Evolutionary conservation across 1,139 yeast species (phyloP), one percentile per base, ranked within the genome.

Genomic region (Geotrichum fermentans): DNA sequence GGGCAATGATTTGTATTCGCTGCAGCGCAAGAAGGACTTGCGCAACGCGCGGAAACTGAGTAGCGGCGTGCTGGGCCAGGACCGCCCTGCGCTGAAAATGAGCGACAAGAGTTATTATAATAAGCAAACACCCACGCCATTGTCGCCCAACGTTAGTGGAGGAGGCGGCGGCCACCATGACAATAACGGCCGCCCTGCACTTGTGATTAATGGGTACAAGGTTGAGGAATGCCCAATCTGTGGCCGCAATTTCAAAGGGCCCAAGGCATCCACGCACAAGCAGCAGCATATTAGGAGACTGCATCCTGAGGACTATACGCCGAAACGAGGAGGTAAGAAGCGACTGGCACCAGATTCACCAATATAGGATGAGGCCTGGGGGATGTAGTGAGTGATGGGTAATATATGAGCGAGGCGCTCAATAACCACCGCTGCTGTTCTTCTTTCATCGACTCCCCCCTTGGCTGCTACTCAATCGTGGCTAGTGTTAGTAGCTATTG

Each of bases 211-310:
- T n/a, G 62, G 59, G 45, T 61, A 51, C 57, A 62, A 66, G 40
- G 55, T 65, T 20, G 73, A 70, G 54, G 67, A 61, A 35, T 70
- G 74, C 54, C 72, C 67, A 40, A 64, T 70, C 38, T 72, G 76
- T 55, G 69, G 68, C 11, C 65, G 76, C 36, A 61, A 62, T 26
- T 72, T 72, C 62, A 68, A 66, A 55, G 76, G 76, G 16, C 74
- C 75, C 28, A 71, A 69, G 59, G 71, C 75, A 2, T 61, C 73
- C 2, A 72, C 75, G 1, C 75, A 72, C 57, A 70, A 67, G 54
- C 75, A 72, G 56, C 75, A 72, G 60, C 75, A 72, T 51, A 71
- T 71, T 45, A 64, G 73, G 17, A 59, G 75, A 34, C 57, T 72
- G 36, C 76, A 72, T 49, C 75, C 75, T 1, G 70, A 69, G 39